Evolutionary conservation across 164 flowering plant species (phyloP).

Genomic region (Magnolia kwangsiensis): DNA sequence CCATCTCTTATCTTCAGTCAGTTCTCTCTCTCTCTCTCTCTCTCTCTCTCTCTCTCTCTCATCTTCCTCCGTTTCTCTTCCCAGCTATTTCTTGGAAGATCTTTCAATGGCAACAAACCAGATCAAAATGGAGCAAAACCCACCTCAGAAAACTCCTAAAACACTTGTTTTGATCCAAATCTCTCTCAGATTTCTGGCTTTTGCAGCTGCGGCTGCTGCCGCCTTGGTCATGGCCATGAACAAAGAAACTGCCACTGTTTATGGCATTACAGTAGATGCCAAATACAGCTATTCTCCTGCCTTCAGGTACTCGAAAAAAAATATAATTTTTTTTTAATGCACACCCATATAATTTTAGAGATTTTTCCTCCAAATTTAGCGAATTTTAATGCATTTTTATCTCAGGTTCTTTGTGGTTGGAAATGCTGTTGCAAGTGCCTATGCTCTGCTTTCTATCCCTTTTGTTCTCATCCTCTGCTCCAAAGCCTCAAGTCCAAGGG

Average conservation of each 20-base stretch:
- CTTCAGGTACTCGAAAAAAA: constrained; percentile 27
- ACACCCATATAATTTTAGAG: neutral
- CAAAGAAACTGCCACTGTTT: constrained; percentile 19
- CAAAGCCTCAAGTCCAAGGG: constrained; percentile 11
- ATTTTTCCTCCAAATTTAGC: neutral
- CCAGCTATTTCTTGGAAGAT: neutral
- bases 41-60: neutral
- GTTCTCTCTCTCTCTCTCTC: neutral
- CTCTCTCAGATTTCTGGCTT: constrained; percentile 33
- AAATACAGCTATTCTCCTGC: constrained; percentile 40
- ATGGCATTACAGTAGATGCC: constrained; percentile 31
- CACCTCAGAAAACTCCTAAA: neutral
- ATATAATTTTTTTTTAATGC: too few species aligned
- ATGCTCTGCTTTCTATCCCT: constrained; percentile 40
- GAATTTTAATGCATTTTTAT: neutral
- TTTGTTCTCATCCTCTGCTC: constrained; percentile 18
- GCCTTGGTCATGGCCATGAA: constrained; percentile 28
- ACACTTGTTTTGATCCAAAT: constrained; percentile 28
- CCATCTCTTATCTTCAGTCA: neutral
- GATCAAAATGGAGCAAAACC: constrained; percentile 9
- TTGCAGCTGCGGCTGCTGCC: constrained; percentile 32
- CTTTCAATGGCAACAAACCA: constrained; percentile 19
- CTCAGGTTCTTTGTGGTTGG: constrained; percentile 47
- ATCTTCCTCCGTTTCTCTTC: neutral
- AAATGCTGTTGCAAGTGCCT: constrained; percentile 30